Percentiles rank a stretch among this genome's conserved stretches.
These are phyloP conservation scores for Protomyces lactucae-debilis DNA, from an alignment of 1,139 yeast genomes.

Conservation along the genomic window DNA sequence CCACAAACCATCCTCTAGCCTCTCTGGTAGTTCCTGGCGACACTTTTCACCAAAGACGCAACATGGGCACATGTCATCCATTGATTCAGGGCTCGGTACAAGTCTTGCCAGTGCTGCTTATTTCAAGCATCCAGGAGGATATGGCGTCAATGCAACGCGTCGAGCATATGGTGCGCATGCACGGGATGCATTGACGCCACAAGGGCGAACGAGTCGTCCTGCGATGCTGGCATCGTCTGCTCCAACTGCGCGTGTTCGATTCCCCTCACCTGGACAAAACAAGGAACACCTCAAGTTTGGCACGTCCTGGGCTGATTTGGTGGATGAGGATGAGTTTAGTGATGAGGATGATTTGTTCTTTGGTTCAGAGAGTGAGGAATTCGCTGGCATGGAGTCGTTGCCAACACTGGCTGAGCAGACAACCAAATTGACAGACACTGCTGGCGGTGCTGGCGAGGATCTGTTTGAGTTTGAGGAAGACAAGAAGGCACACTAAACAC, in stretches of 20 bases:
- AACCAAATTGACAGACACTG: not conserved
- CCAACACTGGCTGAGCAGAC: not conserved
- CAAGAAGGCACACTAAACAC: not conserved
- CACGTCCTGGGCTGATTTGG: constrained; percentile 40
- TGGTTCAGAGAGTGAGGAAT: not conserved
- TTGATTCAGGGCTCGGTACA: constrained; percentile 19
- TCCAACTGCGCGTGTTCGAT: constrained; percentile 28
- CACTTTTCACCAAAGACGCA: not conserved
- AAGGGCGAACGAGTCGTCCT: not conserved
- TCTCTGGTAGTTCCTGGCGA: constrained; percentile 16
- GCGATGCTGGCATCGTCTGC: constrained; percentile 29
- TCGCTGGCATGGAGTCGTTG: not conserved
- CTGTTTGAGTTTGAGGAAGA: not conserved
- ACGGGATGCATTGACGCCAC: not conserved
- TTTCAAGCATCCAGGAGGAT: not conserved
- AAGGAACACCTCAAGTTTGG: constrained; percentile 37
- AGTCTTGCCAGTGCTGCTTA: constrained; percentile 9
- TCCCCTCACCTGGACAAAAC: constrained; percentile 22
- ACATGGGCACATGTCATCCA: not conserved
- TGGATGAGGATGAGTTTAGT: constrained; percentile 36
- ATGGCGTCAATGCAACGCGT: not conserved
- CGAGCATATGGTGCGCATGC: not conserved
- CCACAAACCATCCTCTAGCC: constrained; percentile 5
- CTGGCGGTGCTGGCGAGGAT: not conserved
- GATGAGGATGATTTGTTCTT: constrained; percentile 14